Evolutionary conservation across 371 early-diverging fungal species (phyloP).

Genomic region (Mycotypha africana): DNA sequence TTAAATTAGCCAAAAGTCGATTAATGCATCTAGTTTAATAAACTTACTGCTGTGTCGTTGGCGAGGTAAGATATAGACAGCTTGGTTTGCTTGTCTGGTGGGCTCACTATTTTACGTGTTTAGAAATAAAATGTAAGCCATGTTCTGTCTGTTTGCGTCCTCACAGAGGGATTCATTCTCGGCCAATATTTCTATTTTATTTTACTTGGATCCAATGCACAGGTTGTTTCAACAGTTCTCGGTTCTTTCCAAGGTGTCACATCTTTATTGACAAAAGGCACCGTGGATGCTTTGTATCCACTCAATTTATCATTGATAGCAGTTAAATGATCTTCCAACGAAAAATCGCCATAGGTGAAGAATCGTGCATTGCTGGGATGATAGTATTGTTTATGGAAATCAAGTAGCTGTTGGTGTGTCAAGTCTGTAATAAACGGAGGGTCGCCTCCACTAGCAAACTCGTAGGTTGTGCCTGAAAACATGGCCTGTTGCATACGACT

Average conservation of each 20-base stretch:
- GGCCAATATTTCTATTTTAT: too few species aligned
- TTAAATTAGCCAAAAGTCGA: not conserved
- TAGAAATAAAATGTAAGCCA: too few species aligned
- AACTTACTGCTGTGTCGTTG: constrained; percentile 66
- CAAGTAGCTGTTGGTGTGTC: constrained; percentile 74
- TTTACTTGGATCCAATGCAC: constrained; percentile 78
- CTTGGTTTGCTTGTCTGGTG: constrained; percentile 76
- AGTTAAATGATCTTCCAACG: constrained; percentile 67
- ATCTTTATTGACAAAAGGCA: constrained; percentile 46
- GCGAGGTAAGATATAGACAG: constrained; percentile 73
- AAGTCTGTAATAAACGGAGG: constrained; percentile 84
- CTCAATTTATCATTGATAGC: constrained; percentile 58
- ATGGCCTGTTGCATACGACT: constrained; percentile 75
- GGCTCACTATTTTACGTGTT: constrained; percentile 62
- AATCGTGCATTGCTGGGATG: constrained; percentile 89
- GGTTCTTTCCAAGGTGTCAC: constrained; percentile 49
- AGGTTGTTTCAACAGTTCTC: constrained; percentile 42
- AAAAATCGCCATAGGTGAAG: constrained; percentile 88
- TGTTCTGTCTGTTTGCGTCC: not conserved
- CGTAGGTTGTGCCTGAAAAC: constrained; percentile 82
- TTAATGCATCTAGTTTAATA: not conserved
- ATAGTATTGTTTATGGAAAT: constrained; percentile 82
- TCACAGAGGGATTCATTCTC: too few species aligned
- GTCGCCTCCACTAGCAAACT: constrained; percentile 86
- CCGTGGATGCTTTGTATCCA: constrained; percentile 22